A percentile compares a stretch with the other conserved stretches of the same genome.
These are phyloP conservation scores for Biscogniauxia mediterranea DNA, from an alignment of 2,329 filamentous ascomycete species.

Conservation along the genomic window DNA sequence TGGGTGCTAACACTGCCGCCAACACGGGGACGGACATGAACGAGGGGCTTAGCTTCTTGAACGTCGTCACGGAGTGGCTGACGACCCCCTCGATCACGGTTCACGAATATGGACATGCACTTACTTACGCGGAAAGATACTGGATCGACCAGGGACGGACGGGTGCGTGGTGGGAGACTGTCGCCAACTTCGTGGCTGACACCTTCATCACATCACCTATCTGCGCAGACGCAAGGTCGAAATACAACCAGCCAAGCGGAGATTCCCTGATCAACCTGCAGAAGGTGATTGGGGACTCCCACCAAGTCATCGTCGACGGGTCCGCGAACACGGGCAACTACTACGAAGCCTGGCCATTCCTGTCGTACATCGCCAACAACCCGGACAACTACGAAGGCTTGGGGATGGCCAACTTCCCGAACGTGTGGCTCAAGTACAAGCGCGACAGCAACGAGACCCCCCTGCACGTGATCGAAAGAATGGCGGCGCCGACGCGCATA, in stretches of 20 bases:
- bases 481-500: slow-evolving; percentile 36
- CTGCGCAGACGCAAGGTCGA: slow-evolving; percentile 39
- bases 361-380: slow-evolving; percentile 48
- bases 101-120: slow-evolving; percentile 49
- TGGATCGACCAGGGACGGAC: slow-evolving; percentile 46
- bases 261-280: slow-evolving; percentile 41
- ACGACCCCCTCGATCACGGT: slow-evolving; percentile 41
- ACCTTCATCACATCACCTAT: slow-evolving; percentile 45
- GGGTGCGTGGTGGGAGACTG: slow-evolving; percentile 51
- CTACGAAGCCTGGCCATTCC: slow-evolving; percentile 52
- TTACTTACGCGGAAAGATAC: slow-evolving; percentile 44
- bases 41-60: slow-evolving; percentile 42
- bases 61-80: slow-evolving; percentile 42
- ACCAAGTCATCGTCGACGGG: slow-evolving; percentile 49
- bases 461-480: slow-evolving; percentile 43
- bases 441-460: slow-evolving; percentile 48
- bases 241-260: slow-evolving; percentile 34
- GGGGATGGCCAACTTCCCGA: slow-evolving; percentile 40
- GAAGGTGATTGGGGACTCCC: slow-evolving; percentile 47
- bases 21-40: slow-evolving; percentile 40
- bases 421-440: slow-evolving; percentile 44
- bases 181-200: slow-evolving; percentile 50
- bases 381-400: slow-evolving; percentile 42
- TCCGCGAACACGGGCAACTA: slow-evolving; percentile 43
- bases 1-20: slow-evolving; percentile 40